Percentiles rank a stretch among this genome's conserved stretches.
These are phyloP conservation scores for Hypoxylon lienhwacheense DNA, from an alignment of 495 filamentous ascomycete genomes.

Conservation along the genomic window DNA sequence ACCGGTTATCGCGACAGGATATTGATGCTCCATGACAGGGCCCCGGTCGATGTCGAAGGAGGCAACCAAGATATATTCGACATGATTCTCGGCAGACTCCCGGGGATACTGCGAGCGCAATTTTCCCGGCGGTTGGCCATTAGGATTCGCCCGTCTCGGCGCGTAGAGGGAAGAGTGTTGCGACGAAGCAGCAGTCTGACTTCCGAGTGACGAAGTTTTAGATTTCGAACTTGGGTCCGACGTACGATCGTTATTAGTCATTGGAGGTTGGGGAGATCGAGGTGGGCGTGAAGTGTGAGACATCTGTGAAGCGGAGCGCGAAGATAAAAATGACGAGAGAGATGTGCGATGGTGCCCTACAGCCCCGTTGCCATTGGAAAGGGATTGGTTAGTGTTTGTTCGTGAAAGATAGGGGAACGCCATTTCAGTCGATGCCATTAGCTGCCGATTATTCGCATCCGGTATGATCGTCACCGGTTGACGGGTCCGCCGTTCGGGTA, in stretches of 20 bases:
- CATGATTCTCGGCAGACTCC: constrained; percentile 81
- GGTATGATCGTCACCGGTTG: constrained; percentile 32
- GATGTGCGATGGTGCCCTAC: constrained; percentile 41
- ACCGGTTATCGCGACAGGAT: constrained; percentile 90
- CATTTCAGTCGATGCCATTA: constrained; percentile 32
- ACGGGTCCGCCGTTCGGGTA: constrained; percentile 22
- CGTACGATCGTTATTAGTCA: constrained; percentile 50
- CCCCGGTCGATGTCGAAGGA: constrained; percentile 96
- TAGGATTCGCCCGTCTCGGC: constrained; percentile 46
- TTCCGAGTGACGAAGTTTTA: constrained; percentile 54
- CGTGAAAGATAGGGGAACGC: constrained; percentile 34
- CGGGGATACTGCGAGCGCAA: constrained; percentile 86
- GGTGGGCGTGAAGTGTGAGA: constrained; percentile 51
- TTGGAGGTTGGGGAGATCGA: constrained; percentile 57
- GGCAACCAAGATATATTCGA: constrained; percentile 98
- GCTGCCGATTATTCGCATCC: constrained; percentile 9
- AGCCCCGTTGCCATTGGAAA: constrained; percentile 37
- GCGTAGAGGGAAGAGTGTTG: constrained; percentile 57
- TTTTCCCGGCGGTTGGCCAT: constrained; percentile 49
- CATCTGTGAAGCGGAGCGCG: constrained; percentile 56
- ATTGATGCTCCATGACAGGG: constrained; percentile 98
- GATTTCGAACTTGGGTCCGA: constrained; percentile 59
- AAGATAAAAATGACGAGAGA: constrained; percentile 62
- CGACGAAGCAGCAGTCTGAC: constrained; percentile 48
- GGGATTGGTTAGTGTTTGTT: constrained; percentile 37